Base-by-base conservation (phyloP, 2,329 filamentous ascomycete genomes). In the Falciphora oryzae region DNA sequence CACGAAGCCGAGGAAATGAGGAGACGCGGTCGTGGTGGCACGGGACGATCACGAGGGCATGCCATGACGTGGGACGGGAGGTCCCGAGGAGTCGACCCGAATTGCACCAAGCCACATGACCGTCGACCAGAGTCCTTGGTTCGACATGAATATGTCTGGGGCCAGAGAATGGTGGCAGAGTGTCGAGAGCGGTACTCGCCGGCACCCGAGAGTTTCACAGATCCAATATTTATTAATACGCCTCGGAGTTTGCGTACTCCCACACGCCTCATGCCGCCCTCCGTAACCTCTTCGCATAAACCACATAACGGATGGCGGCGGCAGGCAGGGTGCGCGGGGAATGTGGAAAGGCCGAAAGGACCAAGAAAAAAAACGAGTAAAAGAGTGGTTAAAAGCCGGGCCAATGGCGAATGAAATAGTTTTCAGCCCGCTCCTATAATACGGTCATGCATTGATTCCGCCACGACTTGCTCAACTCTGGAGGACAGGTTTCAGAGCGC, bases 1-100 rank as follows among this genome's bases (percentile, higher is more conserved):
- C 66, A 89, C 86, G 11, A 89, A 87, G 73, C 80, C 82, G 64
- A 85, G 77, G 61, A 78, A 58, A 22, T 61, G 38, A 61, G 59
- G 14, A n/a, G 44, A 22, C 7, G 44, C 4, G 44, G 16, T 14
- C 18, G 22, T n/a, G 44, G 44, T 50, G 16, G 44, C 8, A 50
- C 44, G 7, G 13, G 44, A 14, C 44, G 44, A 50, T 50, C 44
- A 50, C 44, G 44, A n/a, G 44, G 44, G 44, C 7, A 18, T n/a
- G 44, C 44, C 44, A 50, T 10, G 16, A 50, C 44, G 44, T 50
- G 18, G 44, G 44, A 50, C 44, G 44, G 44, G 44, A 50, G 44
- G 44, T 2, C 16, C 18, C 7, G 44, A n/a, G 22, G 4, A n/a
- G 18, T 22, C 44, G 38, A 50, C 44, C 18, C 8, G 22, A 50